Percentiles rank a stretch among this genome's conserved stretches.
Evolutionary conservation across 2,329 filamentous ascomycete species (phyloP).

Genomic region (Ophiostoma sp.): DNA sequence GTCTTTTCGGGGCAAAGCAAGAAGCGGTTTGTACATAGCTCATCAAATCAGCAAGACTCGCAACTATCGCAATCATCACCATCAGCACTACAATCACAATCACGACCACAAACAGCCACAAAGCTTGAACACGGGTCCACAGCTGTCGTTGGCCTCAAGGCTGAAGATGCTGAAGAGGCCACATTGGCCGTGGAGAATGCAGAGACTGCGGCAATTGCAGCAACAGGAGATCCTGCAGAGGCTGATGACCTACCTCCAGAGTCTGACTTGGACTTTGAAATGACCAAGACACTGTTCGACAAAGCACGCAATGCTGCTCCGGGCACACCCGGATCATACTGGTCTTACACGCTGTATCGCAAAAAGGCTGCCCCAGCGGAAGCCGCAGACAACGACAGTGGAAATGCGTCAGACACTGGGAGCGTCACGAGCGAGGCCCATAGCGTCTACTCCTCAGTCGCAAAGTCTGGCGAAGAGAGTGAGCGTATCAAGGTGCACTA

Average conservation of each 20-base stretch:
- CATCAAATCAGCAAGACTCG: not conserved
- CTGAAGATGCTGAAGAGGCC: not conserved
- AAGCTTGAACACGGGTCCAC: not conserved
- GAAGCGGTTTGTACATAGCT: not conserved
- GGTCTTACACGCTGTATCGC: slow-evolving; percentile 65
- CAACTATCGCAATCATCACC: not conserved
- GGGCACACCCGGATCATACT: slow-evolving; percentile 52
- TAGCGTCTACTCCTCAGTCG: not conserved
- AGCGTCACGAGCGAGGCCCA: not conserved
- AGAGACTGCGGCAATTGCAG: not conserved
- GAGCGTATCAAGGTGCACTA: slow-evolving; percentile 66
- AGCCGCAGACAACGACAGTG: slow-evolving; percentile 28
- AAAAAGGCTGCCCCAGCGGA: slow-evolving; percentile 39
- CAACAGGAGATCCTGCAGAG: not conserved
- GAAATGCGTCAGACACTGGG: not conserved
- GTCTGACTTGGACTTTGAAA: slow-evolving; percentile 43
- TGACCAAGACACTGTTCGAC: slow-evolving; percentile 43
- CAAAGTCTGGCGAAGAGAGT: not conserved
- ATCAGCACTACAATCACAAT: not conserved
- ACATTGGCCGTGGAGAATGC: not conserved
- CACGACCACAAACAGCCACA: not conserved
- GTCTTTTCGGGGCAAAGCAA: not conserved
- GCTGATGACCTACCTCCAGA: slow-evolving; percentile 32
- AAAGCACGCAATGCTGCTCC: slow-evolving; percentile 44
- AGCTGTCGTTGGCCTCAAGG: not conserved